Percentiles rank a stretch among this genome's conserved stretches.
Evolutionary conservation across 2,329 filamentous ascomycete species (phyloP).

Genomic region (Moelleriella libera): DNA sequence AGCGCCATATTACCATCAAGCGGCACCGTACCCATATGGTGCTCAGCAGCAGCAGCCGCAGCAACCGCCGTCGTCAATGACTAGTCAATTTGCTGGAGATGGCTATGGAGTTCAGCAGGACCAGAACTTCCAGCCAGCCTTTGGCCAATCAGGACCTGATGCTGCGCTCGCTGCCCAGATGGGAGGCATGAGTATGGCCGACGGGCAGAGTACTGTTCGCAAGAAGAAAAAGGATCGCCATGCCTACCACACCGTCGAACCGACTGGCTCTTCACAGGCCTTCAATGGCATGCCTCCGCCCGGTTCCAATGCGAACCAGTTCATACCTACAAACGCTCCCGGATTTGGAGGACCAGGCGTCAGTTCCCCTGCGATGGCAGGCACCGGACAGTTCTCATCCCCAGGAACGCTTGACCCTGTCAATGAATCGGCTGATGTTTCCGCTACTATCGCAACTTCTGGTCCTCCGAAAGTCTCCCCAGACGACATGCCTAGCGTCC

Average conservation of each 20-base stretch:
- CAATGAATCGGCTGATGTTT: slow-evolving; percentile 12
- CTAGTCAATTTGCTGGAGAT: slow-evolving; percentile 3
- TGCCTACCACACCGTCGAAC: slow-evolving; percentile 77
- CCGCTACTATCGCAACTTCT: slow-evolving; percentile 17
- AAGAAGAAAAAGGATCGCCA: slow-evolving; percentile 92
- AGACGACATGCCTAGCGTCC: slow-evolving; percentile 86
- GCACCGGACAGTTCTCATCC: slow-evolving; percentile 49
- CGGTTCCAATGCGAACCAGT: slow-evolving; percentile 31
- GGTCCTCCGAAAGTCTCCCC: slow-evolving; percentile 54
- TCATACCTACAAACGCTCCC: slow-evolving; percentile 17
- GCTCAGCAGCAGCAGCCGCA: neutral
- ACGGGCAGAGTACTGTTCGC: slow-evolving; percentile 34
- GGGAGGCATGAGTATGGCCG: slow-evolving; percentile 57
- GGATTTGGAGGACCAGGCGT: slow-evolving; percentile 29
- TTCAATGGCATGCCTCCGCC: slow-evolving; percentile 55
- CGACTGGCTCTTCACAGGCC: slow-evolving; percentile 50
- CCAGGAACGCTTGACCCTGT: slow-evolving; percentile 25
- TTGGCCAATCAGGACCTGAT: slow-evolving; percentile 25
- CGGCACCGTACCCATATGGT: neutral
- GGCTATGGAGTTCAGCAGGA: slow-evolving; percentile 19
- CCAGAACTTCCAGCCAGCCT: too few relatives aligned
- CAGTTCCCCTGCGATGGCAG: slow-evolving; percentile 24
- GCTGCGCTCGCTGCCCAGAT: slow-evolving; percentile 55
- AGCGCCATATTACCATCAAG: neutral
- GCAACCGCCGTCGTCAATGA: slow-evolving; percentile 1